phyloP scores from a whole-genome alignment of 371 early-diverging fungal genomes.

The Apophysomyces trapeziformis region DNA sequence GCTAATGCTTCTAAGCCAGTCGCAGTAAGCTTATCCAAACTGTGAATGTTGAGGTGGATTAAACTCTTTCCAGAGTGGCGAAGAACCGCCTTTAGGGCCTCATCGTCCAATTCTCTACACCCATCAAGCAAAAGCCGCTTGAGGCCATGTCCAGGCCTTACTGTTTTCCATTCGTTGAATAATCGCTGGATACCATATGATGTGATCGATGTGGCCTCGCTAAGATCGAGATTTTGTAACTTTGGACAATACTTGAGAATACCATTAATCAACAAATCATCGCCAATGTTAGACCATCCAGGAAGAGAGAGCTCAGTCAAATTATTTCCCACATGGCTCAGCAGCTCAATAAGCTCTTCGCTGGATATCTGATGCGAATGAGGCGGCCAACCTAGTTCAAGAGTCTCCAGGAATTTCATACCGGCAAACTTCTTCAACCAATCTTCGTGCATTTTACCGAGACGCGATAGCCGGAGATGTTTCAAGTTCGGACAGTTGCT shows the following conservation, averaged over 20 bases:
- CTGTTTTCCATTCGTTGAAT: constrained; percentile 54
- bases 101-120: constrained; percentile 61
- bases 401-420: constrained; percentile 42
- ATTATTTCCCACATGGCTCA: constrained; percentile 54
- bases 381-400: constrained; percentile 54
- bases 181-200: constrained; percentile 61
- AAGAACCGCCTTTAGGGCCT: constrained; percentile 59
- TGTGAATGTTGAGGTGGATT: constrained; percentile 64
- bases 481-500: constrained; percentile 59
- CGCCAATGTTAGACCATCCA: constrained; percentile 53
- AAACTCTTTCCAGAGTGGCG: constrained; percentile 64
- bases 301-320: constrained; percentile 62
- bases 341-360: constrained; percentile 33
- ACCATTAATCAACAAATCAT: constrained; percentile 59
- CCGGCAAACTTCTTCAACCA: constrained; percentile 44
- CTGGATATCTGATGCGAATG: constrained; percentile 11
- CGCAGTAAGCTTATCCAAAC: constrained; percentile 71
- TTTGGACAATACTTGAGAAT: constrained; percentile 57
- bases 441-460: constrained; percentile 57
- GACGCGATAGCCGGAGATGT: constrained; percentile 59
- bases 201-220: constrained; percentile 60
- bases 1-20: constrained; percentile 57
- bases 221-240: constrained; percentile 59
- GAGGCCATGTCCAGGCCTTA: constrained; percentile 41
- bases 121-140: constrained; percentile 57